Evolutionary conservation across 2,329 filamentous ascomycete species (phyloP).

Genomic region (Waltergamsia citrina): DNA sequence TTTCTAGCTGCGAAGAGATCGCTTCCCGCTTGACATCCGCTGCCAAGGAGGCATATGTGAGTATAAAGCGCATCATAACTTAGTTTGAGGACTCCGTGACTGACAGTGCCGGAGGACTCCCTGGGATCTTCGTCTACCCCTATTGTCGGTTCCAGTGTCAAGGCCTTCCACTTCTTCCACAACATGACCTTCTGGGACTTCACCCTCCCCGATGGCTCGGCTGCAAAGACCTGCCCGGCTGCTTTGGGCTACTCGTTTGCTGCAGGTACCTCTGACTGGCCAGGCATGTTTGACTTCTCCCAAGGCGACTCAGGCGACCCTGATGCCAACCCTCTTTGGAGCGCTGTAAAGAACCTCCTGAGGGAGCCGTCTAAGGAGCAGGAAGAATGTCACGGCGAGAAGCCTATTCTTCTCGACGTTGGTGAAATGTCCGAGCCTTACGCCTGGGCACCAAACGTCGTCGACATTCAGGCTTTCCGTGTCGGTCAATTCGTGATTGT

Average conservation of each 20-base stretch:
- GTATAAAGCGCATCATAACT: constrained; percentile 8
- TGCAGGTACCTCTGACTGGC: constrained; percentile 84
- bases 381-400: constrained; percentile 65
- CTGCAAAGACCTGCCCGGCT: constrained; percentile 70
- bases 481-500: constrained; percentile 80
- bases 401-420: constrained; percentile 81
- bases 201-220: constrained; percentile 59
- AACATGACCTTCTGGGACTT: constrained; percentile 74
- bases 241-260: constrained; percentile 89
- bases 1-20: constrained; percentile 67
- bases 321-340: constrained; percentile 66
- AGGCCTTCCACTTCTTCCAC: constrained; percentile 77
- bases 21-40: constrained; percentile 61
- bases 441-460: constrained; percentile 82
- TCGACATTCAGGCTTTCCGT: constrained; percentile 78
- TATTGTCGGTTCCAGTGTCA: constrained; percentile 57
- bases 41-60: constrained; percentile 35
- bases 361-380: constrained; percentile 64
- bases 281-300: constrained; percentile 86
- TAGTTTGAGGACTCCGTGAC: too few relatives aligned
- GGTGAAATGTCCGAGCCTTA: constrained; percentile 74
- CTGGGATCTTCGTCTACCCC: constrained; percentile 36
- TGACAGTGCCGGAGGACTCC: constrained; percentile 34
- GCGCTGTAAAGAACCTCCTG: constrained; percentile 61
- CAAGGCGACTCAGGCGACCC: constrained; percentile 72